Evolutionary conservation across 352 stramenopile species (phyloP).

Genomic region (Salisapilia sapeloensis): DNA sequence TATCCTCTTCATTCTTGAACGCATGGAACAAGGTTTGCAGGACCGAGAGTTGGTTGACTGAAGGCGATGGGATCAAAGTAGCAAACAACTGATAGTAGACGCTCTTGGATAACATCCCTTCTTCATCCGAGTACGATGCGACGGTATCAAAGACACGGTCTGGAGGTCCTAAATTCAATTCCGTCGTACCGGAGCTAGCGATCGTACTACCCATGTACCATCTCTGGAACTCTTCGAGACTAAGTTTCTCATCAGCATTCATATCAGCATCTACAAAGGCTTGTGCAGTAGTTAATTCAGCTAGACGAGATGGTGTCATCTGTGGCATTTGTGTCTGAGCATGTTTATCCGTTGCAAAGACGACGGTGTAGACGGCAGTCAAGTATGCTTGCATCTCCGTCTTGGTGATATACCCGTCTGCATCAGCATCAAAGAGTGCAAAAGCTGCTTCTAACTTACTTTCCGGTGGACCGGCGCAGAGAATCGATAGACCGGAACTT

Average conservation of each 20-base stretch:
- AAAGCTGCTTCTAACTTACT: slow-evolving; percentile 74
- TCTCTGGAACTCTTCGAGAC: slow-evolving; percentile 60
- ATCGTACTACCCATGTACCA: slow-evolving; percentile 61
- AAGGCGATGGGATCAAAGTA: slow-evolving; percentile 10
- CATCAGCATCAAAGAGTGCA: slow-evolving; percentile 65
- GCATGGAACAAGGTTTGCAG: slow-evolving; percentile 52
- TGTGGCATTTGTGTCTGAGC: slow-evolving; percentile 5
- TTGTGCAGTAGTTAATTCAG: slow-evolving; percentile 50
- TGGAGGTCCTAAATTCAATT: slow-evolving; percentile 40
- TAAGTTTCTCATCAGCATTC: slow-evolving; percentile 61
- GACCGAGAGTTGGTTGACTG: slow-evolving; percentile 21
- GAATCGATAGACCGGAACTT: slow-evolving; percentile 50
- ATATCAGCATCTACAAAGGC: slow-evolving; percentile 80
- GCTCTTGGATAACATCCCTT: slow-evolving; percentile 49
- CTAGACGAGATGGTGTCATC: slow-evolving; percentile 18
- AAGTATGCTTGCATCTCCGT: slow-evolving; percentile 75
- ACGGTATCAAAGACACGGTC: slow-evolving; percentile 74
- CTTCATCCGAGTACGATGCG: slow-evolving; percentile 62
- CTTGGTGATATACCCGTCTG: slow-evolving; percentile 68
- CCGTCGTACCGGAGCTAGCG: slow-evolving; percentile 2
- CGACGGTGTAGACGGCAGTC: slow-evolving; percentile 44
- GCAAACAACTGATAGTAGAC: slow-evolving; percentile 57
- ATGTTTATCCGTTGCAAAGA: slow-evolving; percentile 22
- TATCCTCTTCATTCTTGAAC: slow-evolving; percentile 64
- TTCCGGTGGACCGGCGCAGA: slow-evolving; percentile 50